A percentile compares a stretch with the other conserved stretches of the same genome.
phyloP scores from a whole-genome alignment of 108 stramenopile species.

The Nitzschia sp. region DNA sequence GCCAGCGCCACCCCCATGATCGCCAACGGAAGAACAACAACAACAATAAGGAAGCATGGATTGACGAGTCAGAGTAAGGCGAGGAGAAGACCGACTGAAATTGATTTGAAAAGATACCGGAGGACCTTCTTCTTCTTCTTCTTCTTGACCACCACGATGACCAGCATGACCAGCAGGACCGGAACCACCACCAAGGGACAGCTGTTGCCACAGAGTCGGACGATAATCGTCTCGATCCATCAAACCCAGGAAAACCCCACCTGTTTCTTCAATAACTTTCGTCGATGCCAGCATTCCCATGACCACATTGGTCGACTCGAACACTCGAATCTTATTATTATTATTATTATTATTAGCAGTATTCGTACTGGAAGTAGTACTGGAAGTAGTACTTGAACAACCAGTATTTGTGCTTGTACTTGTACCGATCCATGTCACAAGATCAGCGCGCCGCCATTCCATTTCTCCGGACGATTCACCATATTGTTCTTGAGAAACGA shows the following conservation, averaged over 20 bases:
- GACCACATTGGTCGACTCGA: slow-evolving; percentile 7
- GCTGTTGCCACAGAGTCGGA: slow-evolving; percentile 59
- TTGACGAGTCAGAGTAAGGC: neutral
- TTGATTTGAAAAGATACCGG: neutral
- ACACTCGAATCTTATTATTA: neutral
- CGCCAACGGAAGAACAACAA: neutral
- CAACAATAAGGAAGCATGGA: neutral
- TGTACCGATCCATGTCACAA: neutral
- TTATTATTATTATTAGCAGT: neutral
- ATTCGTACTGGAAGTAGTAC: neutral
- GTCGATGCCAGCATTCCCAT: slow-evolving; percentile 44
- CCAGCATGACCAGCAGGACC: no score
- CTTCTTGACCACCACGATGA: no score
- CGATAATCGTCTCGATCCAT: slow-evolving; percentile 53
- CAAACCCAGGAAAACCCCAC: slow-evolving; percentile 65
- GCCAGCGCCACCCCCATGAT: neutral
- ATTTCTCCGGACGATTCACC: slow-evolving; percentile 8
- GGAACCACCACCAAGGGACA: slow-evolving; percentile 14
- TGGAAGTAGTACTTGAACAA: slow-evolving; percentile 12
- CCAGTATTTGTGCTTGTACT: slow-evolving; percentile 1
- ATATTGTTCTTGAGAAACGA: slow-evolving; percentile 37
- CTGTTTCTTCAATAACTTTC: slow-evolving; percentile 44
- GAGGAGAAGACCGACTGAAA: neutral
- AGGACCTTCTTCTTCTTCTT: no score
- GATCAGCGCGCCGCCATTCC: neutral